Percentiles rank a stretch among this genome's conserved stretches.
phyloP scores from a whole-genome alignment of 257 asterid genomes.

The Nicotiana obtusifolia region DNA sequence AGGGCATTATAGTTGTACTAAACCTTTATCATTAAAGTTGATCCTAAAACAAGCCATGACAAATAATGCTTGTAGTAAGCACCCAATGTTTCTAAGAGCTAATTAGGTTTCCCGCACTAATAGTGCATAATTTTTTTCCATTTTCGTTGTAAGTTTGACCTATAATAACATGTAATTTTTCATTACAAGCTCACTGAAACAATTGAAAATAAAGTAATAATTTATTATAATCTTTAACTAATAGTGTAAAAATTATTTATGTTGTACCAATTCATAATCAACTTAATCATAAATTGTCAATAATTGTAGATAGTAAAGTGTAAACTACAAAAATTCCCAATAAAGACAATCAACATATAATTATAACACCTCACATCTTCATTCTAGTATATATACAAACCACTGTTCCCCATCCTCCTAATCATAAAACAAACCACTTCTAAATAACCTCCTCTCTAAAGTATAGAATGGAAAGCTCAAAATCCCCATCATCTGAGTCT shows the following conservation, averaged over 20 bases:
- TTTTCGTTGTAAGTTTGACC: neutral
- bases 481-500: slow-evolving; percentile 8
- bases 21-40: neutral
- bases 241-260: neutral
- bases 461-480: slow-evolving; percentile 15
- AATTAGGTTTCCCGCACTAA: too few species aligned
- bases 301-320: neutral
- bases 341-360: slow-evolving; percentile 6
- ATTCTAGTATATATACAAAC: slow-evolving; percentile 1
- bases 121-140: neutral
- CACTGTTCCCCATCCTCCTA: neutral
- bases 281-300: neutral
- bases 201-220: too few species aligned
- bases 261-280: neutral
- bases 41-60: neutral
- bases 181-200: neutral
- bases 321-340: neutral
- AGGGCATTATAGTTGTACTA: slow-evolving; percentile 9
- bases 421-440: neutral
- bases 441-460: neutral
- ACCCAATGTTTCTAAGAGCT: neutral
- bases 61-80: neutral
- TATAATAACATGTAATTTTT: neutral
- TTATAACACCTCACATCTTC: neutral
- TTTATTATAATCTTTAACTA: neutral